Percentiles rank a stretch among this genome's conserved stretches.
phyloP scores from a whole-genome alignment of 148 eudicot genomes.

The Rhododendron simsii region DNA sequence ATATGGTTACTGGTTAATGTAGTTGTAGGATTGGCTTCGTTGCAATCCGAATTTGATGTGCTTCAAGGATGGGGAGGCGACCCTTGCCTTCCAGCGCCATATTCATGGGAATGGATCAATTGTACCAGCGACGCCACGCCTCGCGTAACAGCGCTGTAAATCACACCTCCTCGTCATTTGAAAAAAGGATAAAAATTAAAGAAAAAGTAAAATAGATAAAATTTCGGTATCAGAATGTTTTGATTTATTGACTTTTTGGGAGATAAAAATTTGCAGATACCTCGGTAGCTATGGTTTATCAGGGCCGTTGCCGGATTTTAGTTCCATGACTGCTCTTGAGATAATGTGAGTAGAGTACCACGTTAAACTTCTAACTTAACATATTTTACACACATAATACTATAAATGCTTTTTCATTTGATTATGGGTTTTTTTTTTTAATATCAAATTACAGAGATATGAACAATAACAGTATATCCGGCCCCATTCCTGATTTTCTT shows the following conservation, averaged over 20 bases:
- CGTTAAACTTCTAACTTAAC: neutral
- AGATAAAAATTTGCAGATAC: conserved; percentile 9
- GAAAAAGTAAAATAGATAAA: neutral
- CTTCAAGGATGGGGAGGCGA: conserved; percentile 37
- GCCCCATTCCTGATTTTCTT: conserved; percentile 36
- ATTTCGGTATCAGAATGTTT: neutral
- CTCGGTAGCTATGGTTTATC: conserved; percentile 31
- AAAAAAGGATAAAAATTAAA: neutral
- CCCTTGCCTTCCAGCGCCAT: conserved; percentile 47
- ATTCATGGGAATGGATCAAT: conserved; percentile 44
- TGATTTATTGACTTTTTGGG: neutral
- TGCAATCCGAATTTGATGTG: conserved; percentile 21
- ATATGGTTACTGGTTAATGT: neutral
- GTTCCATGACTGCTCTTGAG: conserved; percentile 41
- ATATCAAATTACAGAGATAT: conserved; percentile 25
- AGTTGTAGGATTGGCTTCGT: conserved; percentile 25
- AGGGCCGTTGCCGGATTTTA: conserved; percentile 37
- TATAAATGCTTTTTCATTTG: neutral
- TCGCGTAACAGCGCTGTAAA: conserved; percentile 36
- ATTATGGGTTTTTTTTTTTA: neutral
- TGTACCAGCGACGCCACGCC: conserved; percentile 28
- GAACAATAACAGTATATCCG: conserved; percentile 33
- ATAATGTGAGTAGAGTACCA: conserved; percentile 28
- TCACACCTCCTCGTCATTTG: neutral
- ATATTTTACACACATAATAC: neutral